Percentiles rank a stretch among this genome's conserved stretches.
Evolutionary conservation across 2,329 filamentous ascomycete genomes (phyloP).

Genomic region (Aspergillus amoenus): DNA sequence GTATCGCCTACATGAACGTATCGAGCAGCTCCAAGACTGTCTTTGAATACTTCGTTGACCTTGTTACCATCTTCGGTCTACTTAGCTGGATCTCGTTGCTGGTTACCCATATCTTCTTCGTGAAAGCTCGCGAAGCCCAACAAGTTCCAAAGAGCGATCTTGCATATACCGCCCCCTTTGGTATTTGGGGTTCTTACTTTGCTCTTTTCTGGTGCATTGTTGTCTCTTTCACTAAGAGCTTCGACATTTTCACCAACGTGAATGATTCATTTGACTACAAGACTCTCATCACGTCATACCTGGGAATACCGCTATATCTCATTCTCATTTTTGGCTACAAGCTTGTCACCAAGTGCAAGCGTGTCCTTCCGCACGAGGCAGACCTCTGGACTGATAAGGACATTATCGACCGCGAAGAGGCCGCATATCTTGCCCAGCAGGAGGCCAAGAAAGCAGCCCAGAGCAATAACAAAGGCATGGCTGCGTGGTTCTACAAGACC

Average conservation of each 20-base stretch:
- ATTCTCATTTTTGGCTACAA: conserved; percentile 69
- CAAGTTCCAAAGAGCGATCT: conserved; percentile 55
- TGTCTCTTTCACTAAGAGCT: conserved; percentile 81
- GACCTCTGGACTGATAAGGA: conserved; percentile 75
- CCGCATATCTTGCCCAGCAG: conserved; percentile 61
- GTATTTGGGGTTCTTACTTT: conserved; percentile 66
- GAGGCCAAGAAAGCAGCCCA: conserved; percentile 46
- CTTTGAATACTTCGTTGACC: conserved; percentile 67
- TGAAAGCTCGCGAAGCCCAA: conserved; percentile 62
- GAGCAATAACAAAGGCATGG: conserved; percentile 31
- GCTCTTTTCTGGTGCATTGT: conserved; percentile 70
- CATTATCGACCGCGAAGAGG: conserved; percentile 70
- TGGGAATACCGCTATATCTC: conserved; percentile 74
- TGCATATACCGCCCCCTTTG: conserved; percentile 69
- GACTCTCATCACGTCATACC: conserved; percentile 74
- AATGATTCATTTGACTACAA: conserved; percentile 63
- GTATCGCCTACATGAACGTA: conserved; percentile 69
- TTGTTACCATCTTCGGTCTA: conserved; percentile 66
- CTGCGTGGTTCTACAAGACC: conserved; percentile 55
- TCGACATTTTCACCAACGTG: conserved; percentile 63
- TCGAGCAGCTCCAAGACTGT: conserved; percentile 56
- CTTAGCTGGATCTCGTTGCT: conserved; percentile 68
- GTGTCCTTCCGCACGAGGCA: conserved; percentile 57
- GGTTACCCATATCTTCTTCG: conserved; percentile 66
- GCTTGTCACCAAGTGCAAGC: conserved; percentile 53